Base-by-base conservation (phyloP, 108 stramenopile genomes). In the Skeletonema tropicum region DNA sequence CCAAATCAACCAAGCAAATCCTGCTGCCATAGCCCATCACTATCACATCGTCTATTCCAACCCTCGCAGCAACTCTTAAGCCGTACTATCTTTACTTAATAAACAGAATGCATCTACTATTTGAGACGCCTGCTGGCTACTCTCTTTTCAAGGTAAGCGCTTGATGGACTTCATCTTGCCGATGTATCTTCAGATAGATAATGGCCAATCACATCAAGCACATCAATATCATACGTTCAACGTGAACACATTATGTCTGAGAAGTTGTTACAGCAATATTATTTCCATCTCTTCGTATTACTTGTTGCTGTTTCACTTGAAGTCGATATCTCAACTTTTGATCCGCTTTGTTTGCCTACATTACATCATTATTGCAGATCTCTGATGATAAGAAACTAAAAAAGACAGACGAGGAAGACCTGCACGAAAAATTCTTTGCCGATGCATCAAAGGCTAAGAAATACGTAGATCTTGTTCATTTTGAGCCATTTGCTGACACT, bases 81-180 rank as follows among this genome's bases (percentile, higher is more conserved):
- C 23, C 52, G 19, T 23, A 55, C 52, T 6, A 55, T 23, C 14
- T 25, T 9, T 55, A 55, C 17, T 25, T 23, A 55, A 2, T 25
- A 21, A 55, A 21, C 4, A 35, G 2, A 35, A 99, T 99, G 99
- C 87, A 98, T 69, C 95, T 99, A 14, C 86, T 99, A 26, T 99
- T 99, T 67, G 99, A 99, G 79, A 99, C 99, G 30, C 96, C 98
- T 10, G 98, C 97, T 48, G 99, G 99, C 6, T 99, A 98, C 76
- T 98, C 98, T 58, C 85, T 99, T 12, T 99, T 99, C 85, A 99
- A 99, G 91, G 96, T 98, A 71, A 70, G 90, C 64, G 41, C 42
- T 38, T 62, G 33, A 35, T 35, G 33, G 5, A 35, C 33, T 35
- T 35, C 15, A 45, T n/a, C 42, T n/a, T 15, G 42, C 42, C 14